Percentiles rank a stretch among this genome's conserved stretches.
These are phyloP conservation scores for Penicillium atrosanguineum DNA, from an alignment of 495 filamentous ascomycete species.

Conservation along the genomic window DNA sequence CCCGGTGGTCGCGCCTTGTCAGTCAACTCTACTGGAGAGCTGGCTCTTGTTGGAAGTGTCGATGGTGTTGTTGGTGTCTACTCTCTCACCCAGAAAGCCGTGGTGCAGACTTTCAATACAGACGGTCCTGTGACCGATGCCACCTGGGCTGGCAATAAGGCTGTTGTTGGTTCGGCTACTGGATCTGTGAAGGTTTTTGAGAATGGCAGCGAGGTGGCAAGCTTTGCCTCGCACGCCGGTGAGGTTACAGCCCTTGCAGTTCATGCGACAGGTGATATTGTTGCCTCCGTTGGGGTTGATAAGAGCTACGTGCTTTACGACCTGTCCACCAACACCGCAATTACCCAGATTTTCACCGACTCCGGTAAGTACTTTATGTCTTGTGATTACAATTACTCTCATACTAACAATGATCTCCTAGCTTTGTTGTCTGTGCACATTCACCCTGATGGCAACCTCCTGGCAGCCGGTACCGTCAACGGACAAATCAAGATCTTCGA, in stretches of 20 bases:
- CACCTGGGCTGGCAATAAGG: constrained; percentile 70
- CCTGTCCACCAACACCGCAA: constrained; percentile 58
- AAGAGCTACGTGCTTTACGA: constrained; percentile 95
- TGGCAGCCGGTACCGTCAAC: constrained; percentile 73
- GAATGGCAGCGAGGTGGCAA: constrained; percentile 58
- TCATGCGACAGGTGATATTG: constrained; percentile 80
- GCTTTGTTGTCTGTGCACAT: constrained; percentile 78
- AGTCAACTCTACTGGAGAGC: constrained; percentile 60
- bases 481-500: constrained; percentile 86
- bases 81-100: constrained; percentile 66
- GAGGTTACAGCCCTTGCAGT: constrained; percentile 71
- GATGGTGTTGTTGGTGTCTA: constrained; percentile 79
- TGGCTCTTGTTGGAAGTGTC: constrained; percentile 75
- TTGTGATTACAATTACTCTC: neutral
- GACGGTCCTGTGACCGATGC: constrained; percentile 73
- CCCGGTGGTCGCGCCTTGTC: constrained; percentile 64
- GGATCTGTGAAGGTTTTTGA: constrained; percentile 80
- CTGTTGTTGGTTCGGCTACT: constrained; percentile 69
- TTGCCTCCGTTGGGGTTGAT: constrained; percentile 85
- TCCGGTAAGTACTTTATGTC: constrained; percentile 57
- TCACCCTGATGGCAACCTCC: constrained; percentile 94
- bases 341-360: constrained; percentile 77
- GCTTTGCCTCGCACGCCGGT: constrained; percentile 76
- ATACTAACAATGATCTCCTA: constrained; percentile 31
- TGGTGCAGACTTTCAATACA: constrained; percentile 64